Evolutionary conservation across 176 grass and related monocot genomes (phyloP).

Genomic region (Musa schizocarpa): DNA sequence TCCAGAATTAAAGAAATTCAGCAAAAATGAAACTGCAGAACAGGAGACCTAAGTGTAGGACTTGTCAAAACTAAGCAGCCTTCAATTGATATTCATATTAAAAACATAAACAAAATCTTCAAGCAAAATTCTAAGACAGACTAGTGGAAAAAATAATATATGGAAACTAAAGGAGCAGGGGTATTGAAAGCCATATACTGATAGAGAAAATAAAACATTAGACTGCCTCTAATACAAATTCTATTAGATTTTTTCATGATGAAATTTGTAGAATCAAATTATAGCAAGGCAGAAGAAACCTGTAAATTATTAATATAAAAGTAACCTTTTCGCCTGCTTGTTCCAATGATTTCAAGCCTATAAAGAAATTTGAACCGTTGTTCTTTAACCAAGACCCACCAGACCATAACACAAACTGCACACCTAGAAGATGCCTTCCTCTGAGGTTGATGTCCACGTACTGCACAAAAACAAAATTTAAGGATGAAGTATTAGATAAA

Average conservation of each 20-base stretch:
- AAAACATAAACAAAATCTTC: not conserved
- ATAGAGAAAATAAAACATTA: not conserved
- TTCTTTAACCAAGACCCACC: constrained; percentile 19
- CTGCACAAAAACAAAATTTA: not conserved
- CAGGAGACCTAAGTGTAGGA: not conserved
- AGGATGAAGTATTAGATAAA: not conserved
- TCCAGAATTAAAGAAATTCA: not conserved
- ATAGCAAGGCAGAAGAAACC: not conserved
- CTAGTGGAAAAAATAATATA: not conserved
- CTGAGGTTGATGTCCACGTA: constrained; percentile 10
- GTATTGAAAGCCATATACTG: not conserved
- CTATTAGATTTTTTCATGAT: not conserved
- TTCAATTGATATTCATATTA: not conserved
- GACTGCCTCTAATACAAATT: not conserved
- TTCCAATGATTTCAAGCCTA: constrained; percentile 11
- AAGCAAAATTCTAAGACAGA: not conserved
- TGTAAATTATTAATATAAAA: not conserved
- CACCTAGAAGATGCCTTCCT: not conserved
- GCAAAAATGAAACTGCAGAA: not conserved
- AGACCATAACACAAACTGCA: constrained; percentile 19
- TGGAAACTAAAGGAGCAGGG: not conserved
- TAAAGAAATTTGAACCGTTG: constrained; percentile 17
- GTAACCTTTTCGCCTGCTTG: not conserved
- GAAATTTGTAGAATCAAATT: not conserved
- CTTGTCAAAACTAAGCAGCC: not conserved